Base-by-base conservation (phyloP, 441 rosid species). In the Erysimum cheiri region DNA sequence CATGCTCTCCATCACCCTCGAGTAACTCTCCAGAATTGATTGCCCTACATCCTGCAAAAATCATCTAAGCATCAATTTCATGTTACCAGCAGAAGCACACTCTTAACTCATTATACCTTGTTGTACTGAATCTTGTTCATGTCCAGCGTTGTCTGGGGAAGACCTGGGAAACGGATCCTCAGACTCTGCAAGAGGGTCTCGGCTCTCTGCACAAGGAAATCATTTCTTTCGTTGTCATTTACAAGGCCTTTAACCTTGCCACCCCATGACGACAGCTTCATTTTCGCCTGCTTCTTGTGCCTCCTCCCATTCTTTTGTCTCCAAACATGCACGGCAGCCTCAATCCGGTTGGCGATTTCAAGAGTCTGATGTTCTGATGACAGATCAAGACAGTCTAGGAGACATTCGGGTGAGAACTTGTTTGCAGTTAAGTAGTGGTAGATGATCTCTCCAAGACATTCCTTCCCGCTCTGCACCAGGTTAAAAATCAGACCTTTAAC, bases 101-200 rank as follows among this genome's bases (percentile, higher is more conserved):
- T 35, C 11, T 2, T 3, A 56, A 46, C 60, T 8, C 4, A n/a
- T n/a, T 35, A 11, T 87, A 92, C 99, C 98, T 83, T 95, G 79
- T 92, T 95, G 65, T 87, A 92, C 71, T 90, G 99, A 78, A 95
- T 95, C 88, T 95, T 95, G 87, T 85, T 87, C 98, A 95, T 95
- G 72, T 95, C 99, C 73, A 92, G 71, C 63, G 91, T 83, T 41
- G 98, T 95, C 82, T 95, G 99, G 2, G 99, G 97, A 28, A 95
- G 98, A 22, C 93, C 97, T 40, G 97, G 96, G 61, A 84, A 95
- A 50, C 95, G 98, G 65, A 83, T 82, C 88, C 83, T 84, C 44
- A 95, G 70, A 85, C 87, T 84, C 78, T 86, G 87, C 74, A 90
- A 79, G 69, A 90, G 88, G 28, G 86, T 89, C 79, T 90, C 89